Evolutionary conservation across 768 basidiomycete species (phyloP), one percentile per base, ranked within the genome.

Genomic region (Cubamyces sp.): DNA sequence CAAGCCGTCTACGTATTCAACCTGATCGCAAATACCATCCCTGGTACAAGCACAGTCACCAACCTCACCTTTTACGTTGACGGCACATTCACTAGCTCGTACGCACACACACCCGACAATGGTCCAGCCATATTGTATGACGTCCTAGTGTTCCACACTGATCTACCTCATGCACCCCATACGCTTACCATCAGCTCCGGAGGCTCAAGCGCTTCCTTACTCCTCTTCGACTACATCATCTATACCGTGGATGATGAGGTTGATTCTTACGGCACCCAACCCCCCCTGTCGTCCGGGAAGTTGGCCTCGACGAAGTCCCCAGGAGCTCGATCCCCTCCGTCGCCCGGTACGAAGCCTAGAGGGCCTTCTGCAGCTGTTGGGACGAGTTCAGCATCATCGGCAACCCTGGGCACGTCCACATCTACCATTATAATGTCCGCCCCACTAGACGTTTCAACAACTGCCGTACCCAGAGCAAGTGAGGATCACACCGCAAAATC

Each of bases 1-100:
- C 51, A 54, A 11, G 65, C 61, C n/a, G 58, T 66, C 46, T 62
- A 59, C 42, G 65, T 66, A 16, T 62, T 28, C 45, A 48, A 56
- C 23, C n/a, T 63, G 16, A 19, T 65, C n/a, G 57, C 54, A 8
- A 60, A 66, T 40, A 18, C 18, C 19, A 15, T 60, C 2, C 30
- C 37, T 23, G 37, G 37, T 16, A 46, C 50, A 11, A 57, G 26
- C 0, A 65, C 65, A 1, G 34, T 25, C 43, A 53, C 59, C 18
- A 63, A 52, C 30, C 53, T 63, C 54, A 62, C 26, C 5, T 66
- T 66, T 54, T 21, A 5, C 8, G 45, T 66, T 5, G 61, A 66
- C 39, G 61, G 54, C 34, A 28, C 25, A 2, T 2, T 3, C 1
- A 57, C 42, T 5, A 54, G 57, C 21, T 0, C 15, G 1, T 66